Base-by-base conservation (phyloP, 2,329 filamentous ascomycete species). In the Mollisiaceae sp. region DNA sequence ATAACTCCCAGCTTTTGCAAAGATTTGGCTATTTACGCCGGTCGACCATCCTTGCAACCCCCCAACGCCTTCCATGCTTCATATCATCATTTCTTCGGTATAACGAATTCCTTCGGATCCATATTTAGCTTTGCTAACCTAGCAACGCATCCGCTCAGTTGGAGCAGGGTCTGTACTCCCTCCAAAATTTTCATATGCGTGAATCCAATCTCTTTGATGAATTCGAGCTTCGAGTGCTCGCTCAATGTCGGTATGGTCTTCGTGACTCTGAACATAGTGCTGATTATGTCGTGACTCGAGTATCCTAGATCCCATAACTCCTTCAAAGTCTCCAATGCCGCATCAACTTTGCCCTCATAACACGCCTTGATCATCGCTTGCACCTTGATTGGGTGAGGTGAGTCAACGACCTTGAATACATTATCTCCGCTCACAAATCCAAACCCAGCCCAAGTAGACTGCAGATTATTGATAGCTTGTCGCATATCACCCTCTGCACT, bases 101-200 rank as follows among this genome's bases (percentile, higher is more conserved):
- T 63, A 65, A 83, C 82, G 76, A 97, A 97, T 67, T 91, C 85
- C 77, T 91, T 89, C 2, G 93, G 91, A 75, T 97, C 92, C 94
- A 99, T 98, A 78, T 97, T 97, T 77, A 98, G 89, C 82, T 91
- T 97, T 81, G 93, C 95, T 64, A 99, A 83, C 73, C 94, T 89
- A 18, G 92, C 93, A 24, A 99, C 85, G 76, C 94, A 98, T 12
- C 94, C 95, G 75, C 93, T 96, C 55, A 99, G 84, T 79, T 99
- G 95, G 65, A 99, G 85, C 68, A 97, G 85, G 8, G 94, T 97
- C 80, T 98, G 94, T 27, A 99, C 92, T 36, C 95, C 95, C 77
- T 99, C 95, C n/a, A 99, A 82, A 63, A 99, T 94, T 78, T 96
- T 94, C 95, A 99, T 99, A 77, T 99, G 95, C 2, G 95, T 97